Base-by-base conservation (phyloP, 176 grass and related monocot species). In the Pontederia paniculata region DNA sequence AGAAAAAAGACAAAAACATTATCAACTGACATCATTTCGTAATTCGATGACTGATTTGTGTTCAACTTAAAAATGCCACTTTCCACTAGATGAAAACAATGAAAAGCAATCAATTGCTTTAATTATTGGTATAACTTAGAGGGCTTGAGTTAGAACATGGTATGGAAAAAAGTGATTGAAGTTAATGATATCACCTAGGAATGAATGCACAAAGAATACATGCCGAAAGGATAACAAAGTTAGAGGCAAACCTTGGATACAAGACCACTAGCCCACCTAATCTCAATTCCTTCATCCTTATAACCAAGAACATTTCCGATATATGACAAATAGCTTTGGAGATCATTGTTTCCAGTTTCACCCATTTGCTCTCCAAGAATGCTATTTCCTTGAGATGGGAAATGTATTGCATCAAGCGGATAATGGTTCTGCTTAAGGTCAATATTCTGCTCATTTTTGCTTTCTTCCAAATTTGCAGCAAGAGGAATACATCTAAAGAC, bases 201-300 rank as follows among this genome's bases (percentile, higher is more conserved):
- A 31, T 31, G 25, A 31, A 31, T 31, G 25, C 25, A 31, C 25
- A 31, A 31, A 31, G 25, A 31, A 31, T 5, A 31, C 25, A 31
- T 31, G 25, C 5, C 25, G 5, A 5, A 31, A 31, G 25, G 25
- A 2, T 31, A 31, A 31, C 25, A 31, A 31, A 31, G 25, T 31
- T 31, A 69, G 23, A 77, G 12, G 69, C 47, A 59, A 84, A 98
- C 93, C 78, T 77, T 91, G 43, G 87, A 98, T 77, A 98, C 59
- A 65, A 76, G 67, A 72, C 93, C 87, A 65, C 50, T 91, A 58
- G 87, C 87, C 93, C 93, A 98, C 67, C 81, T 85, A 17, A 98
- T 75, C 82, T 91, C 75, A 79, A 91, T 68, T 21, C 57, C 74
- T 68, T 76, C 75, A 69, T 88, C 83, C 52, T 82, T 91, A 52